Conservation (phyloP, 306 rosid genomes). For the Boehmeria nivea region DNA sequence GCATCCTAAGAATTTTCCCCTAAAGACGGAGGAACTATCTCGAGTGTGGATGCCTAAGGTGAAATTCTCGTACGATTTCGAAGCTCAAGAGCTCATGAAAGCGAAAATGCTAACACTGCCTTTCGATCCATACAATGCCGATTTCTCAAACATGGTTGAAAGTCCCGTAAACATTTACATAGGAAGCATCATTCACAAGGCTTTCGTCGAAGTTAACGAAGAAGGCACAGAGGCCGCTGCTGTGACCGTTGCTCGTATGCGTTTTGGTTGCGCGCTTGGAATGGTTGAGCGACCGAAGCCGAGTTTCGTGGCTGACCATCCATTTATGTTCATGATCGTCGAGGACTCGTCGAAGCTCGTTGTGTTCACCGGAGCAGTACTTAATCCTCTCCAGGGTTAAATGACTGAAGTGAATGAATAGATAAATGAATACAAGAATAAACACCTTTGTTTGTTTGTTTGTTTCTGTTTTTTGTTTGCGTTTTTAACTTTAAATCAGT, state of each 20-base stretch:
- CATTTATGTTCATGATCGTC: conserved; percentile 26
- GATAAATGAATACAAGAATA: too few relatives aligned
- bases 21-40: background rate
- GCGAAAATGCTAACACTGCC: conserved; percentile 18
- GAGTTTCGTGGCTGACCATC: conserved; percentile 29
- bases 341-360: conserved; percentile 12
- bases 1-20: background rate
- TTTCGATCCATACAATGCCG: background rate
- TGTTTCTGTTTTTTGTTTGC: too few relatives aligned
- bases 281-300: background rate
- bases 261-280: background rate
- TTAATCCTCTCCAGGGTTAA: conserved; percentile 21
- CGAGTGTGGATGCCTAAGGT: conserved; percentile 13
- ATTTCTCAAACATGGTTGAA: conserved; percentile 2
- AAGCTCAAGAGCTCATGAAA: background rate
- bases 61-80: conserved; percentile 13
- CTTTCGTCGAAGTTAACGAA: conserved; percentile 25
- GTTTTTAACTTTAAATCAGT: too few relatives aligned
- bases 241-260: background rate
- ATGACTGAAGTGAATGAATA: too few relatives aligned
- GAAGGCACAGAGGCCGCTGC: conserved; percentile 22
- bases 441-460: too few relatives aligned
- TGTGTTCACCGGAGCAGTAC: conserved; percentile 12
- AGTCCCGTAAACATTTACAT: background rate
- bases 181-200: conserved; percentile 5